Evolutionary conservation across 2,329 filamentous ascomycete species (phyloP), one percentile per base, ranked within the genome.

Genomic region (Nemania bipapillata): DNA sequence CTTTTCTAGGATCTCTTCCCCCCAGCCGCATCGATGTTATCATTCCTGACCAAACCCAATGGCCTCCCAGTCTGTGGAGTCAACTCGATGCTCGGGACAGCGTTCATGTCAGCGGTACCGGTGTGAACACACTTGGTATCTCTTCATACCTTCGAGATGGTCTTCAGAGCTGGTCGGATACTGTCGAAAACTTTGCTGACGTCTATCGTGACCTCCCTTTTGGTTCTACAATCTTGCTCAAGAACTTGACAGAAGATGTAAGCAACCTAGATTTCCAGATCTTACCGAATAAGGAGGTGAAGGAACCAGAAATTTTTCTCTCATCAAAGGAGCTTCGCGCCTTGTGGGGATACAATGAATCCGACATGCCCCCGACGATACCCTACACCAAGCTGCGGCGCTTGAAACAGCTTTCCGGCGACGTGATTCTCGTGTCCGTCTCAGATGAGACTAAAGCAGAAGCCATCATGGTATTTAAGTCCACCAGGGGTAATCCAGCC

Each of bases 31-130:
- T 59, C 28, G 26, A 59, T 59, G 56, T 59, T 45, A n/a, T 49
- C 56, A 59, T 59, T 42, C 56, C 56, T 49, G 56, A 59, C 42
- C 56, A 59, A 24, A 59, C 40, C n/a, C 56, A 59, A 35, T 59
- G 56, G 40, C 42, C 42, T 47, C 40, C 56, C n/a, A 59, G 40
- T 59, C 42, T 47, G 26, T 59, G 56, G 56, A 59, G 56, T 24
- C 56, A 49, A 49, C 56, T 59, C 28, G 42, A 59, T 49, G 56
- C 56, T 59, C 56, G 42, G 42, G 40, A 59, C 26, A 59, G 56
- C 42, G 40, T 49, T 35, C 56, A 59, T 35, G 42, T 49, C 40
- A 49, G n/a, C 56, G 26, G 32, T 49, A 12, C 56, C 45, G 40
- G 42, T 59, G 20, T 59, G 22, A 59, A 59, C 42, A 49, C 56